A percentile compares a stretch with the other conserved stretches of the same genome.
phyloP scores from a whole-genome alignment of 2,329 filamentous ascomycete species.

The Myotisia sp. region DNA sequence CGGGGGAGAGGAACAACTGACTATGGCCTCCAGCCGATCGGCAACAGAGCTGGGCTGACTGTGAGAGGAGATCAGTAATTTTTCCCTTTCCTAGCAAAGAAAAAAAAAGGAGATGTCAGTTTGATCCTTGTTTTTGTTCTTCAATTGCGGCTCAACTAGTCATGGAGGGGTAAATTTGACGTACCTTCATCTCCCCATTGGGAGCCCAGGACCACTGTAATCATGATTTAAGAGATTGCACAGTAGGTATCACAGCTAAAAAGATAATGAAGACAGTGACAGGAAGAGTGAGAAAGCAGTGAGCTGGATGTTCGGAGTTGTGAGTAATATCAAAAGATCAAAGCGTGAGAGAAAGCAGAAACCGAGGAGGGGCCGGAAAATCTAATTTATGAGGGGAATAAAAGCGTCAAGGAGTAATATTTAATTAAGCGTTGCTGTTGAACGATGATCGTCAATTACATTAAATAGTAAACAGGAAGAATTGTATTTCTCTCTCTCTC shows the following conservation, averaged over 20 bases:
- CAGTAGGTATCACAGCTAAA: slow-evolving; percentile 1
- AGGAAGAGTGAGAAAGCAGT: background rate
- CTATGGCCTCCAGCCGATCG: slow-evolving; percentile 35
- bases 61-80: slow-evolving; percentile 35
- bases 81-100: slow-evolving; percentile 37
- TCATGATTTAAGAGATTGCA: slow-evolving; percentile 15
- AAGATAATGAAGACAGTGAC: too few species aligned
- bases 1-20: slow-evolving; percentile 17
- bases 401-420: too few species aligned
- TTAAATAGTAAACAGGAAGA: too few species aligned
- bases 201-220: slow-evolving; percentile 33
- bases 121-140: background rate
- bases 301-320: too few species aligned
- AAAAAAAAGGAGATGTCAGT: slow-evolving; percentile 6
- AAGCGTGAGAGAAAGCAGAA: too few species aligned
- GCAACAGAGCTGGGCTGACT: slow-evolving; percentile 31
- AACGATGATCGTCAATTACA: too few species aligned
- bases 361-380: too few species aligned
- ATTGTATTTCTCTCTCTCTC: too few species aligned
- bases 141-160: background rate
- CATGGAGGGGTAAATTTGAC: slow-evolving; percentile 5
- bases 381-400: too few species aligned
- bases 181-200: slow-evolving; percentile 37
- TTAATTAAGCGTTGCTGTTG: too few species aligned
- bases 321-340: too few species aligned